Evolutionary conservation across 306 rosid species (phyloP).

Genomic region (Lathyrus aphaca): DNA sequence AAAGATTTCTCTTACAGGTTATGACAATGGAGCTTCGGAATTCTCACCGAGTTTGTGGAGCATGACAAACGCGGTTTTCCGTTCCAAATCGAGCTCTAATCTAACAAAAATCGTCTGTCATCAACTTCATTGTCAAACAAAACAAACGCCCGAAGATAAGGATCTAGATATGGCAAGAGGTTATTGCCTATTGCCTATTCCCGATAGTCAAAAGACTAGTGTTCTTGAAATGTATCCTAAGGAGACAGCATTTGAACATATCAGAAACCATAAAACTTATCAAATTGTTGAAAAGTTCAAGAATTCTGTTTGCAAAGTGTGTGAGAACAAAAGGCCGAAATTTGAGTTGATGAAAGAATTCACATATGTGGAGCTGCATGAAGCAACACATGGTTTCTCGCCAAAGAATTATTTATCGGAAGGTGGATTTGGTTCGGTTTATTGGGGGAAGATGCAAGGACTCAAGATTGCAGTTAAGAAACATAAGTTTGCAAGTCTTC

Average conservation of each 20-base stretch:
- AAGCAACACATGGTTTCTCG: constrained; percentile 63
- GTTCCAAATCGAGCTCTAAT: constrained; percentile 11
- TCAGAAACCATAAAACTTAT: constrained; percentile 23
- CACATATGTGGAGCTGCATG: constrained; percentile 55
- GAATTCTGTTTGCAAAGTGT: constrained; percentile 51
- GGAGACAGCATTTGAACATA: constrained; percentile 26
- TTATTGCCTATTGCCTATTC: constrained; percentile 30
- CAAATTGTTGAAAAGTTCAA: constrained; percentile 41
- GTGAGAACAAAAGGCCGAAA: constrained; percentile 62
- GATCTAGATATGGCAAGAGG: constrained; percentile 48
- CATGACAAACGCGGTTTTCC: background rate
- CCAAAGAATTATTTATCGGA: constrained; percentile 58
- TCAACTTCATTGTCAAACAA: constrained; percentile 22
- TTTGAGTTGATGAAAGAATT: constrained; percentile 63
- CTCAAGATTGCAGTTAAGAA: constrained; percentile 72
- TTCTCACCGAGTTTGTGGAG: constrained; percentile 32
- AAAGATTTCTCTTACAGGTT: constrained; percentile 8
- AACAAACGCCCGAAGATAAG: constrained; percentile 21
- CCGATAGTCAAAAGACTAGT: constrained; percentile 18
- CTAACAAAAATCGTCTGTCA: background rate
- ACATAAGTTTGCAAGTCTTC: constrained; percentile 58
- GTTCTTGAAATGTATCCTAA: constrained; percentile 32
- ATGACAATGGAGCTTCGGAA: constrained; percentile 30
- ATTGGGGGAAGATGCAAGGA: constrained; percentile 56
- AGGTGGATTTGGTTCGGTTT: constrained; percentile 84